Conservation (phyloP, 176 grass and related monocot genomes). For the Aegilops tauschii region DNA sequence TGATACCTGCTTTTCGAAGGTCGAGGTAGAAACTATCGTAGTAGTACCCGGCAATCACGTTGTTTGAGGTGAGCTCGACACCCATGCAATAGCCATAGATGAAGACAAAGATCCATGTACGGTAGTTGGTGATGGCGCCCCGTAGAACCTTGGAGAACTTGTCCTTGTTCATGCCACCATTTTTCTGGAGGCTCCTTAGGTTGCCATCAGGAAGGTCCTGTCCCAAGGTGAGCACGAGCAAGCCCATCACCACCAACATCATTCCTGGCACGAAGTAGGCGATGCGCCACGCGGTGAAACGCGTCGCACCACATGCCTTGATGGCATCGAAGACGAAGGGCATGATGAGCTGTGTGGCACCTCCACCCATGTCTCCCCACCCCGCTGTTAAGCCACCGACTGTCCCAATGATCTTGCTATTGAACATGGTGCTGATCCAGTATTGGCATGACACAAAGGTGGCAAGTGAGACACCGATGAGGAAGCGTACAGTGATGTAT, state of each 20-base stretch:
- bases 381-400: constrained; percentile 65
- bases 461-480: constrained; percentile 81
- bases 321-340: constrained; percentile 74
- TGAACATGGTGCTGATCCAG: constrained; percentile 77
- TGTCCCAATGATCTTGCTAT: constrained; percentile 65
- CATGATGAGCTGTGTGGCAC: constrained; percentile 91
- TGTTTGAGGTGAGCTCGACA: constrained; percentile 81
- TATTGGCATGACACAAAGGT: constrained; percentile 94
- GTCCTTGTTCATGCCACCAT: constrained; percentile 59
- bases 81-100: constrained; percentile 90
- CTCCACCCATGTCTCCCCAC: constrained; percentile 89
- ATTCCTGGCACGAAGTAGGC: constrained; percentile 71
- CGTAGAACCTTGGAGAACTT: constrained; percentile 70
- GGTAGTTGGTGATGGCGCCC: constrained; percentile 71
- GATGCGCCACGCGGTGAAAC: constrained; percentile 67
- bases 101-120: constrained; percentile 80
- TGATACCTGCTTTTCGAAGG: constrained; percentile 62
- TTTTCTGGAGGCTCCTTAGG: constrained; percentile 54
- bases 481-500: constrained; percentile 64
- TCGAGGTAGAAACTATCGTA: constrained; percentile 73
- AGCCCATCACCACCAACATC: constrained; percentile 22
- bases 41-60: constrained; percentile 83
- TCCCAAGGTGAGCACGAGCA: constrained; percentile 53
- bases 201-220: constrained; percentile 93
- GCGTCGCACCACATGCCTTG: constrained; percentile 42